Base-by-base conservation (phyloP, 1,284 basidiomycete genomes). In the Kalmanozyma brasiliensis region DNA sequence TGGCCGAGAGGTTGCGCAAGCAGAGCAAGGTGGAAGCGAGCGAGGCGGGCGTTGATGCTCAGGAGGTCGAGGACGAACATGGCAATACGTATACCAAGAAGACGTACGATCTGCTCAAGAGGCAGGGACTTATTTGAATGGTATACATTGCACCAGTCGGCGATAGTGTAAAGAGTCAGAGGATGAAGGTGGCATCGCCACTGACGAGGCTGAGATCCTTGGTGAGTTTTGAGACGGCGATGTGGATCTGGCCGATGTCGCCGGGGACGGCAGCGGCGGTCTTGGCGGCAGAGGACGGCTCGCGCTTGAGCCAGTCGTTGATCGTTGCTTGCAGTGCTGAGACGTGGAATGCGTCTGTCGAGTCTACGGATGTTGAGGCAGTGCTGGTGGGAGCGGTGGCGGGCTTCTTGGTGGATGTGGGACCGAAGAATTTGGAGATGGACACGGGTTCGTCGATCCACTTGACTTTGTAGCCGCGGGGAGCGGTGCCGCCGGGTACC, bases 41-140 rank as follows among this genome's bases (percentile, higher is more conserved):
- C 1, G 69, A 75, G 19, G 75, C 74, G 11, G 66, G 69, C 11
- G 40, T 64, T 16, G 80, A 81, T 36, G 76, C 69, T 8, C 71
- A 79, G 42, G 79, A 81, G 57, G 77, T 81, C 23, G 80, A 81
- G 40, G 79, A 81, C 47, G 79, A 81, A 42, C 65, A 76, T 26
- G 79, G 79, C 6, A 81, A 81, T 49, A 72, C 80, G 45, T 81
- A 81, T 46, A 75, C 79, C 19, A 70, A 67, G 29, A 80, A 80
- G 69, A 79, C 76, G n/a, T 80, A 77, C 52, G 80, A 81, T 38
- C 51, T 81, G 60, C 68, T 81, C 48, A 80, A 80, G 65, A 60
- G 79, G n/a, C 80, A 81, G 53, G 80, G 80, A 30, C 70, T 81
- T 8, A 61, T 81, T 16, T 49, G 23, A 41, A 20, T 29, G 26